Percentiles rank a stretch among this genome's conserved stretches.
Evolutionary conservation across 2,329 filamentous ascomycete species (phyloP).

Genomic region (Fusarium oligoseptatum): DNA sequence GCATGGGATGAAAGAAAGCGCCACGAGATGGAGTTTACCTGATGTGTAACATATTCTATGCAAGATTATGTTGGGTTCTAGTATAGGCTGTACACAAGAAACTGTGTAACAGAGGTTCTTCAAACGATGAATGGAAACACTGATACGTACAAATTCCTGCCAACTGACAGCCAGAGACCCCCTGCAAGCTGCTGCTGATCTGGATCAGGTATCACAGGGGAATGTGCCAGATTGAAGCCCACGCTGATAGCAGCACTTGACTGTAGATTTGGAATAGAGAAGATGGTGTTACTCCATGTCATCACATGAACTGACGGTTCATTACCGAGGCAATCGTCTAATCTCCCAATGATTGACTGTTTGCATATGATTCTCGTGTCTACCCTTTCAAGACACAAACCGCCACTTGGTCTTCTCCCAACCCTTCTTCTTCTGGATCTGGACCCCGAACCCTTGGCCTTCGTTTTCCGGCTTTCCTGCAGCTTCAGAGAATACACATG

Average conservation of each 20-base stretch:
- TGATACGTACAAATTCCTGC: neutral
- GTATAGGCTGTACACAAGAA: neutral
- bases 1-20: neutral
- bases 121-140: neutral
- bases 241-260: neutral
- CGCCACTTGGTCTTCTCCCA: constrained; percentile 25
- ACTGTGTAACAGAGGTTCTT: neutral
- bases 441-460: constrained; percentile 18
- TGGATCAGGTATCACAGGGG: neutral
- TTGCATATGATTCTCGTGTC: neutral
- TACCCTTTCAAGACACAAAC: constrained; percentile 9
- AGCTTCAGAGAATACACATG: constrained; percentile 15
- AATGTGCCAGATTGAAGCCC: neutral
- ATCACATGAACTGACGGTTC: neutral
- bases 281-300: neutral
- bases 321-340: neutral
- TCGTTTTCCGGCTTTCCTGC: constrained; percentile 12
- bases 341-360: neutral
- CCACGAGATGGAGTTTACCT: neutral
- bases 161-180: neutral
- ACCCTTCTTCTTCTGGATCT: constrained; percentile 23
- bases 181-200: neutral
- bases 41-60: neutral
- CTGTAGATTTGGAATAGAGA: neutral
- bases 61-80: neutral